Conservation (phyloP, 2,329 filamentous ascomycete genomes). For the Pseudogymnoascus sp. region DNA sequence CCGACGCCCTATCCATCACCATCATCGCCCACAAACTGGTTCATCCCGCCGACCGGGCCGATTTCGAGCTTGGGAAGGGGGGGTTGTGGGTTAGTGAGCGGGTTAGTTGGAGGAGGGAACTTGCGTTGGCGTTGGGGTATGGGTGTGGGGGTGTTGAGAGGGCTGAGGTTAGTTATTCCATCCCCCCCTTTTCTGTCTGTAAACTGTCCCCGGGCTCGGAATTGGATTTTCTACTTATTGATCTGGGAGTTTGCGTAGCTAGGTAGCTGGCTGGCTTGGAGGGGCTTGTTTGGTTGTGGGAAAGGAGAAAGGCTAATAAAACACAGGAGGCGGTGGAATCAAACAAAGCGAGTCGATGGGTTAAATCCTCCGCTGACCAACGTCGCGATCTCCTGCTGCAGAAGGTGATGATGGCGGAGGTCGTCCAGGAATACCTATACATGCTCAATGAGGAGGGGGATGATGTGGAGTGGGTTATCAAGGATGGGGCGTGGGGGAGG, state of each 20-base stretch:
- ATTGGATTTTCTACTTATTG: no score
- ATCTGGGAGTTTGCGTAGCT: neutral
- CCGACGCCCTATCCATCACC: neutral
- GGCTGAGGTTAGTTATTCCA: conserved; percentile 36
- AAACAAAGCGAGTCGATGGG: neutral
- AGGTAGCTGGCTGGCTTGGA: neutral
- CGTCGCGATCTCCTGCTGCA: neutral
- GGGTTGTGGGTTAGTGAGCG: neutral
- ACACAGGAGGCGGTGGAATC: neutral
- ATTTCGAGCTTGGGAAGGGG: neutral
- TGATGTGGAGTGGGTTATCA: neutral
- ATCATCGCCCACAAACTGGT: neutral
- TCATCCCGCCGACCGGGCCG: neutral
- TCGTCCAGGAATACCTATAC: neutral
- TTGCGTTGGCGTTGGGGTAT: neutral
- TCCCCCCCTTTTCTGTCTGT: no score
- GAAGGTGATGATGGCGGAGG: neutral
- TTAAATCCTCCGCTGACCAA: neutral
- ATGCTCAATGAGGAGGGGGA: neutral
- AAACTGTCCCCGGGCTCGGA: no score
- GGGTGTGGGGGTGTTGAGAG: neutral
- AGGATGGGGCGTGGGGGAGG: neutral
- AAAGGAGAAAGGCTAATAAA: neutral
- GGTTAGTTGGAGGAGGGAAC: neutral
- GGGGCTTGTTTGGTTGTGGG: neutral